Base-by-base conservation (phyloP, 805 yeast genomes). In the Yueomyces sinensis region DNA sequence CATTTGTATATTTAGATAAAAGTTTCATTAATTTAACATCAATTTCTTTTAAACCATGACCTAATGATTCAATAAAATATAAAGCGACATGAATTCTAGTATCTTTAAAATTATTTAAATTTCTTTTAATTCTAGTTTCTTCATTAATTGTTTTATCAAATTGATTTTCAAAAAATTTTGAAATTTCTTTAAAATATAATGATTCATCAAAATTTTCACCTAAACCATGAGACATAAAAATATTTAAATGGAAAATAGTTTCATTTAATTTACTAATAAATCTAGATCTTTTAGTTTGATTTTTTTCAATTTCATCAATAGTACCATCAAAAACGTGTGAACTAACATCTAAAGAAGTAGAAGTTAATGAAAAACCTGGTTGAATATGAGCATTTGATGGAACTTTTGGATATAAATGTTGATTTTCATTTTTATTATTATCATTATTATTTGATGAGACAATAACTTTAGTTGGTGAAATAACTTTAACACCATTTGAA, bases 111-210 rank as follows among this genome's bases (percentile, higher is more conserved):
- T 82, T 65, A 17, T 94, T 94, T n/a, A n/a, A n/a, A 52, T 83
- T 82, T 67, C 96, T 76, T 56, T 71, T 70, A 42, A 86, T 82
- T 42, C 89, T 68, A 1, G 91, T 80, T 55, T 86, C 95, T 54
- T 86, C 95, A 2, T 82, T 83, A 32, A 86, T 66, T 0, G 82
- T 83, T 36, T 68, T 62, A 52, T 80, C 89, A 50, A 79, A 80
- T 50, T 81, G 89, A 50, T 77, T 84, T 52, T 77, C 80, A 47
- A 82, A 58, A 50, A 70, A 82, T 37, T 66, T 65, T 35, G 73
- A 70, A 35, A 82, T 71, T 50, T 81, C 91, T 11, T 61, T 63
- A 47, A 70, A 74, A 50, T 89, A 80, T 34, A 77, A 45, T 32
- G 72, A 66, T 54, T 79, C 80, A 58, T 82, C 79, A 44, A 82